Conservation (phyloP, 1,284 basidiomycete species). For the Naganishia cerealis region DNA sequence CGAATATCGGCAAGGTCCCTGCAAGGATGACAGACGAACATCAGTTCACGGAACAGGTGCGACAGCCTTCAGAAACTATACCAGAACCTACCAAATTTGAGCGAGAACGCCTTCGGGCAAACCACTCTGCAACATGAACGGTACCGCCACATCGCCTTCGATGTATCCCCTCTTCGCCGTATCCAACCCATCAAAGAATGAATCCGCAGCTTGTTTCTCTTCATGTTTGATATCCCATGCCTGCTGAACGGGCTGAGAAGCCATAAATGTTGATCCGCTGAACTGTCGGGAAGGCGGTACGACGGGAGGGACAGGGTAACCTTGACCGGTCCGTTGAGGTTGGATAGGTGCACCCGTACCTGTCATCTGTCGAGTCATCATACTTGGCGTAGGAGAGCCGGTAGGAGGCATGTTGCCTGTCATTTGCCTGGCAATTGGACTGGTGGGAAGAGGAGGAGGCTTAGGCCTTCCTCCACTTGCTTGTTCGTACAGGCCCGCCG, state of each 20-base stretch:
- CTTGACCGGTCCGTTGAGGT: slow-evolving; percentile 59
- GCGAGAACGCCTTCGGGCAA: slow-evolving; percentile 81
- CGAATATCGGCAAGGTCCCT: slow-evolving; percentile 94
- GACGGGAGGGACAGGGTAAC: slow-evolving; percentile 36
- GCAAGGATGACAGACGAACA: slow-evolving; percentile 18
- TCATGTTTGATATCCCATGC: slow-evolving; percentile 81
- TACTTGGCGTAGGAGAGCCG: slow-evolving; percentile 38
- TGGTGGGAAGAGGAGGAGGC: slow-evolving; percentile 36
- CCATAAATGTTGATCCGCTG: slow-evolving; percentile 37
- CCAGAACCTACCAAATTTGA: slow-evolving; percentile 73
- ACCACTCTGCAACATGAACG: slow-evolving; percentile 92
- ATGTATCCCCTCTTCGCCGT: slow-evolving; percentile 73
- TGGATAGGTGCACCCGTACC: slow-evolving; percentile 40
- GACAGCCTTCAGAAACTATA: too few species aligned
- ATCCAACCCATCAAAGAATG: slow-evolving; percentile 82
- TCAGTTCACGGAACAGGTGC: neutral
- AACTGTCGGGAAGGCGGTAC: slow-evolving; percentile 32
- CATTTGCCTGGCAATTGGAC: slow-evolving; percentile 44
- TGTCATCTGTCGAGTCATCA: slow-evolving; percentile 34
- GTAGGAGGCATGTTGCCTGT: slow-evolving; percentile 37
- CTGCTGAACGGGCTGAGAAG: slow-evolving; percentile 40
- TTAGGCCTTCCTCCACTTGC: slow-evolving; percentile 61
- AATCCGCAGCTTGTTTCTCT: slow-evolving; percentile 79
- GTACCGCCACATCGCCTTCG: slow-evolving; percentile 90
- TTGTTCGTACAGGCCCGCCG: slow-evolving; percentile 88